A percentile compares a stretch with the other conserved stretches of the same genome.
phyloP scores from a whole-genome alignment of 1,284 basidiomycete genomes.

The Neonothopanus nambi region DNA sequence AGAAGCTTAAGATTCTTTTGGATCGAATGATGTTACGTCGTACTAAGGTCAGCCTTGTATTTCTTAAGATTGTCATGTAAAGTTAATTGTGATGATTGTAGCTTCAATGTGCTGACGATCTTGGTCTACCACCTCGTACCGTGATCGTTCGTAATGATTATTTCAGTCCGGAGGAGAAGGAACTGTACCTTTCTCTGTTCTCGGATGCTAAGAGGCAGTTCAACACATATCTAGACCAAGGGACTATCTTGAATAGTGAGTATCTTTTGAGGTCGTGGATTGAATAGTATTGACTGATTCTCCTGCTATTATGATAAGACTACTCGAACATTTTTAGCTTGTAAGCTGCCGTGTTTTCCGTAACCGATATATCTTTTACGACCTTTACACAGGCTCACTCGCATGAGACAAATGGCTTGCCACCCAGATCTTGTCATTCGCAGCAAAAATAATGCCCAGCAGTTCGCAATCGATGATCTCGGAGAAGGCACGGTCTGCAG shows the following conservation, averaged over 20 bases:
- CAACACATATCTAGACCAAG: conserved; percentile 86
- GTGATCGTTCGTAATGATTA: conserved; percentile 89
- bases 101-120: conserved; percentile 95
- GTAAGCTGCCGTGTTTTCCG: conserved; percentile 36
- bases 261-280: conserved; percentile 21
- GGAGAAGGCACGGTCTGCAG: conserved; percentile 84
- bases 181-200: conserved; percentile 92
- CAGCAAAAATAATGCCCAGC: conserved; percentile 74
- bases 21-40: conserved; percentile 96
- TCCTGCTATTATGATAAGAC: conserved; percentile 48
- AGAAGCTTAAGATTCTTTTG: conserved; percentile 86
- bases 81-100: conserved; percentile 31
- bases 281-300: background rate
- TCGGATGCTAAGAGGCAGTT: conserved; percentile 93
- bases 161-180: conserved; percentile 97
- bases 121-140: conserved; percentile 94
- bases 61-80: background rate
- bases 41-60: conserved; percentile 56
- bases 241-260: conserved; percentile 91
- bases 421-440: conserved; percentile 95
- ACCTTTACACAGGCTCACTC: conserved; percentile 58
- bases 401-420: conserved; percentile 96
- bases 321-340: conserved; percentile 95
- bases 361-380: conserved; percentile 3
- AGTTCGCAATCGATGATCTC: conserved; percentile 59